Evolutionary conservation across 73 alveolate genomes (phyloP).

Genomic region (Urostyla sp.): DNA sequence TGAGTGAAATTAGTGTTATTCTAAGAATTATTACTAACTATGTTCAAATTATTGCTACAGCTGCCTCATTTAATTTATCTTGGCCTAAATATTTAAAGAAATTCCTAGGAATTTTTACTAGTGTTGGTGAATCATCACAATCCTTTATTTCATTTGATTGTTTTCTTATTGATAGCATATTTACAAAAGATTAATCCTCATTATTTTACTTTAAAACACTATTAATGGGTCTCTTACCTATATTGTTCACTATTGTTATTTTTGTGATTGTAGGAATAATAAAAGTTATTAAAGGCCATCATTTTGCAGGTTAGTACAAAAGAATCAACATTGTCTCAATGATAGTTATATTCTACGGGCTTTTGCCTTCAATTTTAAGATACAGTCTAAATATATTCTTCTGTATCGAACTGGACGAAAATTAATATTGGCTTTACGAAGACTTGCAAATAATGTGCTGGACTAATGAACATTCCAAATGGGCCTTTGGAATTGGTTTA

Average conservation of each 20-base stretch:
- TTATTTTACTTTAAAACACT: conserved; percentile 3
- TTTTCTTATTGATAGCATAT: neutral
- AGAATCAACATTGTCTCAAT: neutral
- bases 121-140: neutral
- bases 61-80: neutral
- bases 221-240: neutral
- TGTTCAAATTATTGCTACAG: neutral
- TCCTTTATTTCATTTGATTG: conserved; percentile 16
- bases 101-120: neutral
- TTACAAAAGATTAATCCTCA: neutral
- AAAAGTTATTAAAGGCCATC: neutral
- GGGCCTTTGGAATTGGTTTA: conserved; percentile 30
- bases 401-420: conserved; percentile 23
- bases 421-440: neutral
- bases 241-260: no score
- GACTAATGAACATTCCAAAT: conserved; percentile 13
- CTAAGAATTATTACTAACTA: neutral
- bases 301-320: neutral
- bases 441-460: conserved; percentile 41
- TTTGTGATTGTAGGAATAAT: no score
- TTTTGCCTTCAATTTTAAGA: conserved; percentile 21
- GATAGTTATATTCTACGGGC: neutral
- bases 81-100: conserved; percentile 10
- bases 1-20: neutral
- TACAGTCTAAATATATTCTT: neutral